These are phyloP conservation scores for Malania oleifera DNA, from an alignment of 164 flowering plant genomes.

Conservation along the genomic window DNA sequence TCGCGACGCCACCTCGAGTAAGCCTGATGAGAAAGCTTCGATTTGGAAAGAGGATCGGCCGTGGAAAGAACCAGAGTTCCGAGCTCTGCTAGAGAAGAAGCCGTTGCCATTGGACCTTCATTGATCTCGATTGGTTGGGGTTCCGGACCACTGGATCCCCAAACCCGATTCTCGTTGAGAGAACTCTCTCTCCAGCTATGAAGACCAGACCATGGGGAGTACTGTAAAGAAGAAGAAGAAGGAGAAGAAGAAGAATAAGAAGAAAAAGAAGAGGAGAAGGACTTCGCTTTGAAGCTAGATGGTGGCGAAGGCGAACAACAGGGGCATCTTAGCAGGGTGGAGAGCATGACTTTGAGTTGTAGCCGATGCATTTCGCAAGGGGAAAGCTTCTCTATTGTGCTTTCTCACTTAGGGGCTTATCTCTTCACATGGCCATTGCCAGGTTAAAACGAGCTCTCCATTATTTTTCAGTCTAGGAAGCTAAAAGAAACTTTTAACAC, in stretches of 20 bases:
- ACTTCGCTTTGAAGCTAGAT: background rate
- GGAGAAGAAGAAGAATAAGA: constrained; percentile 22
- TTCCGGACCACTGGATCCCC: constrained; percentile 74
- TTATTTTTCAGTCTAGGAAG: too few species aligned
- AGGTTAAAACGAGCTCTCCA: too few species aligned
- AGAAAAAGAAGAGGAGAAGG: constrained; percentile 1
- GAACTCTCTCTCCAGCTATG: constrained; percentile 57
- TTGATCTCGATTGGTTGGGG: constrained; percentile 2
- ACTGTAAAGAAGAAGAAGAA: constrained; percentile 24
- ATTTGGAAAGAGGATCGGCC: constrained; percentile 65
- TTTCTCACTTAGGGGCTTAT: too few species aligned
- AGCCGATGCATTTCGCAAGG: background rate
- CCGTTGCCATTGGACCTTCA: constrained; percentile 17
- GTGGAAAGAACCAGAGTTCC: constrained; percentile 83
- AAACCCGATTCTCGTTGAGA: constrained; percentile 48
- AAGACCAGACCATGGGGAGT: constrained; percentile 64
- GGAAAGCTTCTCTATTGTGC: too few species aligned
- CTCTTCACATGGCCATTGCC: too few species aligned
- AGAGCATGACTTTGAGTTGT: constrained; percentile 13
- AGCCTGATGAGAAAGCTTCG: constrained; percentile 72
- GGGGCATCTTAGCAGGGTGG: constrained; percentile 10
- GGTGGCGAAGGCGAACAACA: constrained; percentile 4
- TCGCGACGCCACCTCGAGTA: constrained; percentile 52
- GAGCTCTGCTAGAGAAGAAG: constrained; percentile 71
- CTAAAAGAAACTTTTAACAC: too few species aligned